Evolutionary conservation across 768 basidiomycete genomes (phyloP), one percentile per base, ranked within the genome.

Genomic region (Boletus patriciae): DNA sequence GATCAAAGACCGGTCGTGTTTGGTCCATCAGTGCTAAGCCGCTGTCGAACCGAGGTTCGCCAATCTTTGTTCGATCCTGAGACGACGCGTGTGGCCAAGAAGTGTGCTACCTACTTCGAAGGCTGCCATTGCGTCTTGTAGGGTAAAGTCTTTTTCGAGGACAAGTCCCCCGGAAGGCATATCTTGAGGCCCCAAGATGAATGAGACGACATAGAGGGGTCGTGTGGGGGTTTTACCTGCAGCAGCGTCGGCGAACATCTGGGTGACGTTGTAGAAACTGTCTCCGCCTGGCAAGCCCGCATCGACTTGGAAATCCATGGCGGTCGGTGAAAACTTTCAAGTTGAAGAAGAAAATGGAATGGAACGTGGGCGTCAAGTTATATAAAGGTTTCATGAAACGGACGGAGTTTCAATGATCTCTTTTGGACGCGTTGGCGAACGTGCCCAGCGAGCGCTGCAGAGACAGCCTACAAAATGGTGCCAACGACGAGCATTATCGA

Each of bases 41-140:
- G 52, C 85, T 93, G 70, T 97, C 94, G 70, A 95, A 84, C 12
- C 91, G 84, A 23, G 92, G 88, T 70, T 96, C 92, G 21, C 93
- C 90, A 49, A 95, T 92, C 94, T 95, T 71, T 31, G 92, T 66
- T 16, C 33, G 50, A 37, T 37, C 37, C 44, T 57, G 60, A 59
- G 59, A 61, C 49, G 62, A 58, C 52, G 38, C 1, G 51, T 46
- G 60, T 38, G 52, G 46, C 42, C 13, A 50, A 55, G 29, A 48
- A 34, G 33, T 19, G 31, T 50, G 49, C 47, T 23, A 64, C 77
- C 56, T 67, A 90, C 92, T 82, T 94, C 90, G 52, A 97, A 85
- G 15, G 92, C 90, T 63, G 89, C 90, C 94, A 98, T 96, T n/a
- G 92, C 87, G 58, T 98, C 94, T 58, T 87, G 81, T 46, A 96